A percentile compares a stretch with the other conserved stretches of the same genome.
Conservation (phyloP, 441 rosid species). For the Rhodomyrtus psidioides region DNA sequence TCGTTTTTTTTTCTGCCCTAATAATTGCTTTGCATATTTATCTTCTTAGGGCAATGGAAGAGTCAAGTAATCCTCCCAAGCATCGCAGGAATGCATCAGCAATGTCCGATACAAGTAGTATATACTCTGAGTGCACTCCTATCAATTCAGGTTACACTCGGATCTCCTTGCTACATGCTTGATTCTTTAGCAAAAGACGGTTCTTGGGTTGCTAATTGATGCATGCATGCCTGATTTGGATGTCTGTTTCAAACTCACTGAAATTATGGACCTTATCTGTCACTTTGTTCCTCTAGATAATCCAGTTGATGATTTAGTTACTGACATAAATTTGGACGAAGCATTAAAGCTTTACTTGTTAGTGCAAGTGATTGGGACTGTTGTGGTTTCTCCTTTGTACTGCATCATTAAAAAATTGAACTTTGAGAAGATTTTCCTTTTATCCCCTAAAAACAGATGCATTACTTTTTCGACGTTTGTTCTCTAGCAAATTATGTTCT, state of each 20-base stretch:
- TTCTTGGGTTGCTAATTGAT: neutral
- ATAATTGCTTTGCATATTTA: neutral
- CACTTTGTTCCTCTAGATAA: neutral
- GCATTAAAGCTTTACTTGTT: neutral
- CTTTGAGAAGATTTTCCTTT: neutral
- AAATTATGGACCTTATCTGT: neutral
- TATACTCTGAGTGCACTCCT: constrained; percentile 35
- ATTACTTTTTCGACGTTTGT: neutral
- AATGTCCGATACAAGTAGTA: constrained; percentile 62
- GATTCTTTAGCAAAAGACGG: neutral
- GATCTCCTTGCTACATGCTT: neutral
- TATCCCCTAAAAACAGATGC: neutral
- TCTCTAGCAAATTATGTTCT: neutral
- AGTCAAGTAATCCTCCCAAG: constrained; percentile 27
- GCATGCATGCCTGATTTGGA: neutral
- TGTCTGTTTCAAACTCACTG: neutral
- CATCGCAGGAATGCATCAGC: constrained; percentile 65
- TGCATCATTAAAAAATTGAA: neutral
- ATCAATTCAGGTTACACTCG: constrained; percentile 42
- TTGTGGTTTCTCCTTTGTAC: neutral
- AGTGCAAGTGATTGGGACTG: neutral
- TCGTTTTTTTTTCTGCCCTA: neutral
- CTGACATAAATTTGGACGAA: neutral
- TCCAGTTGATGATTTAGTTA: neutral
- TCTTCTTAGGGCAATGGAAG: constrained; percentile 33